These are phyloP conservation scores for Penicillium sp. DNA, from an alignment of 2,329 filamentous ascomycete species.

Conservation along the genomic window DNA sequence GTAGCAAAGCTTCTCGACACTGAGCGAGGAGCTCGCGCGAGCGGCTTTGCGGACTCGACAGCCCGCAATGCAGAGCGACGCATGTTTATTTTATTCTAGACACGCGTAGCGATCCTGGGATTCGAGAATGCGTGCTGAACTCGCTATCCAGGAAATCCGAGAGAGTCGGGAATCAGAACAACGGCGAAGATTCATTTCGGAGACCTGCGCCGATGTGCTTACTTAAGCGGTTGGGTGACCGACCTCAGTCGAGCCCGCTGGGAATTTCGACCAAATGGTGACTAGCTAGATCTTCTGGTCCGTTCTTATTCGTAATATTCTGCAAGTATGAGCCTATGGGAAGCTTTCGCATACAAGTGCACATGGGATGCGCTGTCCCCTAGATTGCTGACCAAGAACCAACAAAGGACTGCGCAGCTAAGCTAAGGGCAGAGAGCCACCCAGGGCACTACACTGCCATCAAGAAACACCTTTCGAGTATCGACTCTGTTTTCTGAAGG, in stretches of 20 bases:
- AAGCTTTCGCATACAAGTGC: too few relatives aligned
- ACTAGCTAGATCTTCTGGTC: too few relatives aligned
- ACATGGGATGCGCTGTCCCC: too few relatives aligned
- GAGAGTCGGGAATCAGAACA: slow-evolving; percentile 13
- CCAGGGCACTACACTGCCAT: too few relatives aligned
- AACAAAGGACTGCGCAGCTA: too few relatives aligned
- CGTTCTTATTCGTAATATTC: too few relatives aligned
- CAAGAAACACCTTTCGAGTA: too few relatives aligned
- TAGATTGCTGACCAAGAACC: slow-evolving; percentile 18
- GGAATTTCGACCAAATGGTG: too few relatives aligned
- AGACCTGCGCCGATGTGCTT: slow-evolving; percentile 25
- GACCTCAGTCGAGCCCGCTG: too few relatives aligned
- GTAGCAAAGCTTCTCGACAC: slow-evolving; percentile 39
- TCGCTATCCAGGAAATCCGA: slow-evolving; percentile 13
- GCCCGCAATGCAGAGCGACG: slow-evolving; percentile 43
- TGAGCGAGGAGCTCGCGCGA: slow-evolving; percentile 34
- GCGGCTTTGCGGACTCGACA: slow-evolving; percentile 38
- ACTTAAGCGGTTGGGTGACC: slow-evolving; percentile 29
- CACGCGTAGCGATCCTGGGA: not conserved
- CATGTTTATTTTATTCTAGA: slow-evolving; percentile 28
- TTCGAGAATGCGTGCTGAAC: slow-evolving; percentile 8
- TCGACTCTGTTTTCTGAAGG: too few relatives aligned
- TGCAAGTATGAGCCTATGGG: too few relatives aligned
- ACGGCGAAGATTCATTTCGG: slow-evolving; percentile 25
- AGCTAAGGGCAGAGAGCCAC: too few relatives aligned